Base-by-base conservation (phyloP, 257 asterid genomes). In the Mentha longifolia region DNA sequence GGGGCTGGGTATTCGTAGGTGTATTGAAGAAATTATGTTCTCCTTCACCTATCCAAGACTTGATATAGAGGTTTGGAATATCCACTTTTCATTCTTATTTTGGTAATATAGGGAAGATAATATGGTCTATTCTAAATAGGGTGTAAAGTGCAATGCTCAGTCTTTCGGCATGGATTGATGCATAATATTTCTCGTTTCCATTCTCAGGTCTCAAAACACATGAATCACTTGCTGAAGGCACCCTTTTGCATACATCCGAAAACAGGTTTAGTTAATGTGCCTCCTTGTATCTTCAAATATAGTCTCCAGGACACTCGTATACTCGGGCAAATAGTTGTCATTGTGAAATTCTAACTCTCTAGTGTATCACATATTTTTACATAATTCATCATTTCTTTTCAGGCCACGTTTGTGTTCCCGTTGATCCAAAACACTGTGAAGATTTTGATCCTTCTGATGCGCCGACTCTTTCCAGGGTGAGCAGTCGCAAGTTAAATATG, bases 351-450 rank as follows among this genome's bases (percentile, higher is more conserved):
- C 46, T 39, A 63, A 62, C 45, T 56, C 46, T 65, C 54, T 17
- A 49, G 52, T 47, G 52, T 51, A 65, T 60, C 11, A 14, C 54
- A 47, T 54, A 42, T 55, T 22, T 15, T 16, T 19, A 61, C 45
- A 12, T 9, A 25, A 1, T 20, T 67, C 6, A 10, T 56, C 43
- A 52, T 72, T 62, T 73, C 65, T 66, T 70, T 39, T 19, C 84
- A 92, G 98, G 98, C 67, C 96, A 83, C 50, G 95, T 93, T 76
- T 93, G 97, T 84, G 86, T 93, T 67, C 98, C 98, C 28, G 86
- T 93, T 72, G 95, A 89, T 80, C 97, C 98, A 10, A 83, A 84
- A 15, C 81, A 73, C 61, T 93, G 96, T 61, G 97, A 91, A 67
- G 89, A 88, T 43, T 89, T 93, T 78, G 96, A 93, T 85, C 98